A percentile compares a stretch with the other conserved stretches of the same genome.
These are phyloP conservation scores for Brassica incana DNA, from an alignment of 345 rosid species.

Conservation along the genomic window DNA sequence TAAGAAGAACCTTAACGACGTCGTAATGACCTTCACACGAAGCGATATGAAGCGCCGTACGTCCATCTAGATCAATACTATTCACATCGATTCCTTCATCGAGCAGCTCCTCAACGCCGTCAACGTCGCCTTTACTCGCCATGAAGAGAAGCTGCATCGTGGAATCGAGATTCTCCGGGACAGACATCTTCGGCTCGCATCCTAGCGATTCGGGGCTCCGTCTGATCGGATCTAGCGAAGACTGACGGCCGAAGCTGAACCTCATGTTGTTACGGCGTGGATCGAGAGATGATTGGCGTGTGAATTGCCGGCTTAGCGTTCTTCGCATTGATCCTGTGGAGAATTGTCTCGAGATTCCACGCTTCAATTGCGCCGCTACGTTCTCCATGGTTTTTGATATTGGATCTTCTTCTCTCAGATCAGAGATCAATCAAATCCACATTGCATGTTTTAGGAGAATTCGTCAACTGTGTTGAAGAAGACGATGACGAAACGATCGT, in stretches of 20 bases:
- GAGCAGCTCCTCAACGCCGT: constrained; percentile 77
- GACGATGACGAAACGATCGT: constrained; percentile 20
- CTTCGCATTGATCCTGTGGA: constrained; percentile 64
- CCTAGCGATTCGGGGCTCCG: constrained; percentile 48
- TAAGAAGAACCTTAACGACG: constrained; percentile 67
- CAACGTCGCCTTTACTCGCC: constrained; percentile 76
- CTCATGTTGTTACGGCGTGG: constrained; percentile 68
- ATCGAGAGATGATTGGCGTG: constrained; percentile 71
- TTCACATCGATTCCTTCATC: constrained; percentile 78
- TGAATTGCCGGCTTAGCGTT: constrained; percentile 55
- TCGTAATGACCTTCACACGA: constrained; percentile 89
- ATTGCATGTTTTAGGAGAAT: background rate
- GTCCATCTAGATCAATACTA: constrained; percentile 91
- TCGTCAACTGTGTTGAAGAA: constrained; percentile 13
- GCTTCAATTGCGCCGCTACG: constrained; percentile 58
- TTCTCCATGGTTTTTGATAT: constrained; percentile 48
- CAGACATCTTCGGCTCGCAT: constrained; percentile 51
- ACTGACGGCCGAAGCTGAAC: constrained; percentile 84
- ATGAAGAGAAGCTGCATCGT: constrained; percentile 90
- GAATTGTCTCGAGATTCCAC: constrained; percentile 80
- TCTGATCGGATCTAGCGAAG: constrained; percentile 79
- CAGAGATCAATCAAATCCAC: constrained; percentile 28
- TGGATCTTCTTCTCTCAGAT: background rate
- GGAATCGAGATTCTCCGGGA: constrained; percentile 89
- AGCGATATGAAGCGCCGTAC: constrained; percentile 92